phyloP scores from a whole-genome alignment of 805 yeast species.

The Wickerhamomyces bisporus region DNA sequence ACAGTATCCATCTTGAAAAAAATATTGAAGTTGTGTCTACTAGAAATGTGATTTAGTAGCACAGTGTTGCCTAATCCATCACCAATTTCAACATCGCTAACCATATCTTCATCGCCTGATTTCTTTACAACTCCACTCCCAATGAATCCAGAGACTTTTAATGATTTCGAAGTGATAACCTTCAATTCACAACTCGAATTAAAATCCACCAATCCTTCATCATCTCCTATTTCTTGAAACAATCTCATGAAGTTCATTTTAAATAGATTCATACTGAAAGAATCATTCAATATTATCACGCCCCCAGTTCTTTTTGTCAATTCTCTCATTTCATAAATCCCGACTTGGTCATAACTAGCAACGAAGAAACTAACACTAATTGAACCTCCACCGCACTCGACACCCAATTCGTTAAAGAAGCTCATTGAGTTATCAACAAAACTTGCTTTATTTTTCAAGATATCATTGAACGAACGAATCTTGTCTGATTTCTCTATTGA shows the following conservation, averaged over 20 bases:
- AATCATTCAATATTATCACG: constrained; percentile 75
- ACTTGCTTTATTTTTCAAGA: constrained; percentile 76
- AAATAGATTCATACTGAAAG: constrained; percentile 90
- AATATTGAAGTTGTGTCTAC: constrained; percentile 78
- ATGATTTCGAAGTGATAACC: constrained; percentile 72
- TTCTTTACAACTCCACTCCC: constrained; percentile 53
- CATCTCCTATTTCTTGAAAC: constrained; percentile 70
- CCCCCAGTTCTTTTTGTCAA: constrained; percentile 85
- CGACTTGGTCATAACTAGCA: constrained; percentile 93
- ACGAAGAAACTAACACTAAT: constrained; percentile 39
- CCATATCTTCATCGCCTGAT: constrained; percentile 67
- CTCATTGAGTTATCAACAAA: constrained; percentile 76
- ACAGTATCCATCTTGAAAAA: constrained; percentile 70
- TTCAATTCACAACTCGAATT: constrained; percentile 83
- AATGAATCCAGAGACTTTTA: constrained; percentile 83
- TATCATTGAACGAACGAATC: constrained; percentile 90
- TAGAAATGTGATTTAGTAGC: constrained; percentile 76
- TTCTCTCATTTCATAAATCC: constrained; percentile 85
- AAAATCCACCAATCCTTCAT: constrained; percentile 64
- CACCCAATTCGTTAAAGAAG: constrained; percentile 48
- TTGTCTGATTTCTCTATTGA: constrained; percentile 84
- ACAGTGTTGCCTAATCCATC: constrained; percentile 68
- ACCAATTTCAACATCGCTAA: constrained; percentile 88
- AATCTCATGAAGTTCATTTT: constrained; percentile 80
- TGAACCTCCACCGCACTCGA: constrained; percentile 49